Percentiles rank a stretch among this genome's conserved stretches.
Conservation (phyloP, 2,329 filamentous ascomycete genomes). For the Exophiala bonariae region DNA sequence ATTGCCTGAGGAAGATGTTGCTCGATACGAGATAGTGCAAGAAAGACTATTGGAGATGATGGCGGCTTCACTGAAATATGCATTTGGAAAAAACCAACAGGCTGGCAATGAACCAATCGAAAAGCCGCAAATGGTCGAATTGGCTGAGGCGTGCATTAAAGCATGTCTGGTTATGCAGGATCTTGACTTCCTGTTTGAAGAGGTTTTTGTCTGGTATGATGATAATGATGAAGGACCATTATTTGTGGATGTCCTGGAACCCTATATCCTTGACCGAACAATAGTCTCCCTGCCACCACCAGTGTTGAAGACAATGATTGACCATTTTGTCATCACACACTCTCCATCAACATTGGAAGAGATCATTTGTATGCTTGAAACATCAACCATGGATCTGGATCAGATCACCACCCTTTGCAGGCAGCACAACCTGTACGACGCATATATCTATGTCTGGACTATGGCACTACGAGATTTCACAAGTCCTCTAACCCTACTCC, state of each 20-base stretch:
- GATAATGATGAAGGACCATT: slow-evolving; percentile 70
- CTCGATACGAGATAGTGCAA: slow-evolving; percentile 78
- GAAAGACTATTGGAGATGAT: slow-evolving; percentile 94
- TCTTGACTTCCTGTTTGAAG: slow-evolving; percentile 82
- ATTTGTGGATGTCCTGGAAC: slow-evolving; percentile 85
- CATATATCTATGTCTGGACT: slow-evolving; percentile 96
- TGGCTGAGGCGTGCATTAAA: slow-evolving; percentile 79
- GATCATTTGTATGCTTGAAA: slow-evolving; percentile 90
- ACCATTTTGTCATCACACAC: slow-evolving; percentile 74
- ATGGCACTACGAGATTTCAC: slow-evolving; percentile 85
- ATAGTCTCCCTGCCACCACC: slow-evolving; percentile 76
- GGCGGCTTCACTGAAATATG: slow-evolving; percentile 84
- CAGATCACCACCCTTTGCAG: slow-evolving; percentile 90
- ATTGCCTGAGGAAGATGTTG: slow-evolving; percentile 75
- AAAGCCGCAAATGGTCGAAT: slow-evolving; percentile 67
- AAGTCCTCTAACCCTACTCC: slow-evolving; percentile 80
- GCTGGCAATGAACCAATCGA: slow-evolving; percentile 51
- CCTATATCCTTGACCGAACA: slow-evolving; percentile 77
- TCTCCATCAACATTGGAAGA: slow-evolving; percentile 82
- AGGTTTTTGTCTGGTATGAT: slow-evolving; percentile 87
- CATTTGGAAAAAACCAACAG: slow-evolving; percentile 66
- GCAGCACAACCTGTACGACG: slow-evolving; percentile 88
- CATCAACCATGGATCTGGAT: slow-evolving; percentile 87
- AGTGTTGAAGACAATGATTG: slow-evolving; percentile 82
- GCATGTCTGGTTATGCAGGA: slow-evolving; percentile 79